Evolutionary conservation across 2,329 filamentous ascomycete genomes (phyloP).

Genomic region (Alternaria triticina): DNA sequence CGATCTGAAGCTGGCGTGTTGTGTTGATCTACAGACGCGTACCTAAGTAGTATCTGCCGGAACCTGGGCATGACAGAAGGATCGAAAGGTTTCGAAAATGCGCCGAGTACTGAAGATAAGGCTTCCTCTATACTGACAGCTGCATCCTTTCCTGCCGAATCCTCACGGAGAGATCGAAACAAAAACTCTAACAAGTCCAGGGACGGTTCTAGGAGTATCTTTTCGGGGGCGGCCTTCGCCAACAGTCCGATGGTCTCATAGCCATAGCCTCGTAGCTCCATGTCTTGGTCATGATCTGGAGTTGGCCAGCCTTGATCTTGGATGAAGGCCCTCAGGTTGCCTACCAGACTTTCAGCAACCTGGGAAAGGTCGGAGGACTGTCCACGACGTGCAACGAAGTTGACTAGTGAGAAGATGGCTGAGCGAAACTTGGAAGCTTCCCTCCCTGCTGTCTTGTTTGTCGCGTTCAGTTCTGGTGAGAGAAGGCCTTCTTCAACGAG

Average conservation of each 20-base stretch:
- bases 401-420: constrained; percentile 84
- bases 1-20: constrained; percentile 48
- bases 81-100: constrained; percentile 58
- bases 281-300: constrained; percentile 61
- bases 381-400: constrained; percentile 82
- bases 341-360: constrained; percentile 72
- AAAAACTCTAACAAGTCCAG: constrained; percentile 74
- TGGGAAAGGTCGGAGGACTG: constrained; percentile 64
- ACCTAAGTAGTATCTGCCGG: constrained; percentile 42
- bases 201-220: constrained; percentile 59
- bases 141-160: constrained; percentile 74
- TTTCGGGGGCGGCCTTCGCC: constrained; percentile 67
- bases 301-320: constrained; percentile 83
- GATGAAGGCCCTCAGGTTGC: constrained; percentile 74
- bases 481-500: constrained; percentile 72
- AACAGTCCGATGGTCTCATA: constrained; percentile 92
- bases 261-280: constrained; percentile 75
- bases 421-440: constrained; percentile 81
- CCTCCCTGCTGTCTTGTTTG: constrained; percentile 61
- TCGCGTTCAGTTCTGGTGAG: constrained; percentile 45
- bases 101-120: constrained; percentile 75
- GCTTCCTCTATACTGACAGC: constrained; percentile 90
- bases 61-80: constrained; percentile 49
- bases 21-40: constrained; percentile 27
- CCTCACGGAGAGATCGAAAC: constrained; percentile 81